Base-by-base conservation (phyloP, 2,329 filamentous ascomycete genomes). In the Trichoderma arundinaceum region DNA sequence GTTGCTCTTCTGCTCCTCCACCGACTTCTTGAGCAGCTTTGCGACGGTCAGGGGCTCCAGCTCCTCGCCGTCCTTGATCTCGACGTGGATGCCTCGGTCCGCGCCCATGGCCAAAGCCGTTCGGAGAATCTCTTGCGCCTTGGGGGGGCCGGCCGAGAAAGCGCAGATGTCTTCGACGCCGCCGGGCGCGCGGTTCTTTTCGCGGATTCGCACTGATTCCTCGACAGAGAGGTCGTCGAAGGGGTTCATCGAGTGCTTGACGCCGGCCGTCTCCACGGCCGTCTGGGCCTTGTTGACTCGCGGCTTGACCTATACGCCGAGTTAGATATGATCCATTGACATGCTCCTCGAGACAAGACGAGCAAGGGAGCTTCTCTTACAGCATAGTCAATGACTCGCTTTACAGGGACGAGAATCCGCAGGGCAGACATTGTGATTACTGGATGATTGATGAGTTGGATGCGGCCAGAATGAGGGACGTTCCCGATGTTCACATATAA, bases 21-120 rank as follows among this genome's bases (percentile, higher is more conserved):
- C 94, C 0, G 94, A 89, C 72, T 89, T 87, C 74, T 87, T 84
- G 67, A 99, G 85, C 75, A 98, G 80, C 83, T 99, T 99, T 51
- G 95, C 95, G 13, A 99, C 91, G n/a, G 86, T 86, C 65, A 99
- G 83, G 22, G 95, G 95, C 82, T 98, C 95, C 52, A 96, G 84
- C 54, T 91, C 89, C 70, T 90, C 88, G 66, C 87, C 87, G 48
- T 92, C 91, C 70, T 88, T 86, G 38, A 89, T 82, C 75, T 97
- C 92, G 48, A 98, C 90, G 82, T 95, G 93, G 76, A 99, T 90
- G 46, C 83, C 90, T 22, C 94, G 90, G 85, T 99, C 95, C 15
- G 94, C 95, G 70, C 95, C 95, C 93, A 99, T 97, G 73, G 95
- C 95, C 93, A 99, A 95, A 66, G 95, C 95, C 15, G 94, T 99